Base-by-base conservation (phyloP, 768 basidiomycete genomes). In the Termitomyces sp. region DNA sequence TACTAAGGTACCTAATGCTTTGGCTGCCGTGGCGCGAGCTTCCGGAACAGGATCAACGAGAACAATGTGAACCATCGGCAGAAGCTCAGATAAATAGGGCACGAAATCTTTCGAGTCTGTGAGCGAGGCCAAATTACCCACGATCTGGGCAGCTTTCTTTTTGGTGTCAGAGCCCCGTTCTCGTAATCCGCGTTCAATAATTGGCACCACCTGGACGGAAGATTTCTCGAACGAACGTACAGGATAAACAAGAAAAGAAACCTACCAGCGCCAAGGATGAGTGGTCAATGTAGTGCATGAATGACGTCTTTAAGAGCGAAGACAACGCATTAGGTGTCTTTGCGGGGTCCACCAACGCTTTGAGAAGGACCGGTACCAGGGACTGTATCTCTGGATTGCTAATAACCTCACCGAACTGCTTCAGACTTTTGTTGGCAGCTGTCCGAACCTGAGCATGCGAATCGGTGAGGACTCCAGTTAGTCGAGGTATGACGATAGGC, bases 321-420 rank as follows among this genome's bases (percentile, higher is more conserved):
- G 87, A 75, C 54, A 99, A 75, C 0, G 95, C 97, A 64, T 80
- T 86, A 14, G 89, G 82, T 4, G 93, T 98, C 76, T 94, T 97
- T 0, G 84, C 83, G 8, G 97, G 97, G 72, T 99, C 96, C 33
- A 96, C 94, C 62, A 99, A 80, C 0, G 97, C 97, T 70, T 94
- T 98, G 66, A 98, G 84, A 62, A 98, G 83, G 12, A 88, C 81
- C 7, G 91, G 91, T 18, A 95, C 93, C 60, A 99, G 79, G 8
- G 85, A 84, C 70, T 96, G 92, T 61, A 98, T 93, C 74, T 99
- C 97, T 0, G 97, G 97, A 67, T 98, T 99, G 72, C 82, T 94
- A 69, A 98, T 95, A 57, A 99, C 97, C 73, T 98, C 97, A 35
- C 97, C 97, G 70, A 99, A 98, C 69, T 93, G 91, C 72, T 98